Base-by-base conservation (phyloP, 1,139 yeast species). In the Candida tropicalis region DNA sequence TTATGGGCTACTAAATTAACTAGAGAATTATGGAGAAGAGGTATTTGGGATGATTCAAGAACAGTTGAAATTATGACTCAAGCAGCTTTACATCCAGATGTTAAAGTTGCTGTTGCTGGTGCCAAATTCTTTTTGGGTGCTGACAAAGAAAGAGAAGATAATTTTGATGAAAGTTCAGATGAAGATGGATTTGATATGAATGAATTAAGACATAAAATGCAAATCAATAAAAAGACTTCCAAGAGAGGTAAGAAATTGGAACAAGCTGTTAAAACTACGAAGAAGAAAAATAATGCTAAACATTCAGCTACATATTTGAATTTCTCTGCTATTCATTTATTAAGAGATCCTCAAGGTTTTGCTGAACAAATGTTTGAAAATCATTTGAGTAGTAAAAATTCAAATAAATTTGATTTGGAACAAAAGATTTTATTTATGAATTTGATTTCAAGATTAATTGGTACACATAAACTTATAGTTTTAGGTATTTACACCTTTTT, bases 301-400 rank as follows among this genome's bases (percentile, higher is more conserved):
- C 75, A 72, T 44, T 69, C 75, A n/a, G 81, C 86, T n/a, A 81
- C 88, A 0, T 87, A 82, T 55, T 75, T 93, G 56, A 95, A 95
- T 62, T 95, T 93, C 66, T 84, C 95, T 37, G 99, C 99, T 34
- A 84, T 95, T 43, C 99, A 93, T 65, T 69, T 93, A 47, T 74
- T 93, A 44, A 81, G 97, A 62, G 99, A 93, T 61, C 99, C 99
- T 10, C 99, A 95, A 65, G 97, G 97, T 5, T 93, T 93, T 68
- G 97, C 98, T 5, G 99, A 93, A 54, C 78, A 74, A 49, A 69
- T 93, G 45, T 93, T 83, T 58, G 77, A 79, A 24, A 79, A 72
- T 41, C 96, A 90, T 61, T 69, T 93, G 47, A 75, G 86, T 43
- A 79, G 84, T 42, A 85, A 86, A 53, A 81, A 75, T 51, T 70